Base-by-base conservation (phyloP, 257 asterid genomes). In the Jacaranda copaia region DNA sequence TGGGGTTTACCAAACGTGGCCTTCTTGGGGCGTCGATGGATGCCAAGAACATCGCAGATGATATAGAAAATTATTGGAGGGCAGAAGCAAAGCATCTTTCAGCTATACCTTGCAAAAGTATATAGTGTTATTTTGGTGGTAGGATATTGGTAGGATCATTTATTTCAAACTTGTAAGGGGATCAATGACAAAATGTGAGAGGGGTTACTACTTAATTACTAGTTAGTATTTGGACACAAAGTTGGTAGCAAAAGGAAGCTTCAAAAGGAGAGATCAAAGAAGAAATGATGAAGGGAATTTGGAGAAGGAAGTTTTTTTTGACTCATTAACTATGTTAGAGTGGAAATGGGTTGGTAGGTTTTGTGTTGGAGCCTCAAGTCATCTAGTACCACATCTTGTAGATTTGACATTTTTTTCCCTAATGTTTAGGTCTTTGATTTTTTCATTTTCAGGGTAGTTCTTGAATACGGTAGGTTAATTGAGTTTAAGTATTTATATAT, bases 1-100 rank as follows among this genome's bases (percentile, higher is more conserved):
- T 86, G 65, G 99, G 99, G 81, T 92, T 94, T 86, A 88, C 98
- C 64, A 91, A 90, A 79, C 98, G 96, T 40, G 99, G 99, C 35
- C 88, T 95, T 70, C 89, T 91, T 32, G 99, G 99, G 80, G 87
- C 98, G 20, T 89, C 97, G 68, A 79, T 88, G 70, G 98, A 95
- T 83, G 99, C 98, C 7, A 86, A 88, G 77, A 93, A 89, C 78
- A 91, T 95, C 40, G 93, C 96, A 35, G 79, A 88, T 10, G 97
- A 95, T 55, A 85, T 95, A 20, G 81, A 85, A 70, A 56, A 48
- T 14, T 78, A 82, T 35, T 89, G 86, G 87, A 73, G 60, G 42
- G 73, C 15, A 51, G 73, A 76, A 58, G 75, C 77, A 36, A 80
- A 78, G 49, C 80, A 75, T 70, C 64, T 65, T 5, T 74, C 72